Evolutionary conservation across 1,284 basidiomycete genomes (phyloP).

Genomic region (Moesziomyces sp.): DNA sequence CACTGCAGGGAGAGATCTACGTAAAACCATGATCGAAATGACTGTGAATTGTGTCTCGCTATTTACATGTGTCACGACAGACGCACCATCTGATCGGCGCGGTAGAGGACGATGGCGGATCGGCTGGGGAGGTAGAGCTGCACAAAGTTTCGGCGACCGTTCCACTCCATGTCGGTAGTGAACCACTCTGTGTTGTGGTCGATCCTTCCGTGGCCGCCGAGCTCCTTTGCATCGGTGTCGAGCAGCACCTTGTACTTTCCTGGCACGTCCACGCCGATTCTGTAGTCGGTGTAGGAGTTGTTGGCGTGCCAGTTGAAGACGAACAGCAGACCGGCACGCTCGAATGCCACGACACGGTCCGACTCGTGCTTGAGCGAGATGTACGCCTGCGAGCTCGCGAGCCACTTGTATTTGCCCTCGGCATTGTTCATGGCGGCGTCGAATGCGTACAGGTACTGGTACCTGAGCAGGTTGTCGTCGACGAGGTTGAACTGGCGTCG

Average conservation of each 20-base stretch:
- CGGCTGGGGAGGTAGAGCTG: constrained; percentile 79
- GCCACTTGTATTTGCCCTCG: constrained; percentile 84
- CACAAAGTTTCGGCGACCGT: constrained; percentile 82
- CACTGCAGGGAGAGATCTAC: too few relatives aligned
- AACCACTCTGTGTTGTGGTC: constrained; percentile 75
- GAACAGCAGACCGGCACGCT: constrained; percentile 90
- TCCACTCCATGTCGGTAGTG: constrained; percentile 91
- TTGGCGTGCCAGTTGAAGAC: constrained; percentile 96
- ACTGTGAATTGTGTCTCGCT: too few relatives aligned
- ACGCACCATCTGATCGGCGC: neutral
- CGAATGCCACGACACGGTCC: constrained; percentile 80
- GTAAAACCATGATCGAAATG: too few relatives aligned
- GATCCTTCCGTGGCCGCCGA: constrained; percentile 89
- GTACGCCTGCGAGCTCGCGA: constrained; percentile 78
- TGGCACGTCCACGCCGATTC: constrained; percentile 84
- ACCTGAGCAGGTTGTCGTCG: constrained; percentile 85
- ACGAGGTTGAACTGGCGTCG: constrained; percentile 91
- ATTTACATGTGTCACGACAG: too few relatives aligned
- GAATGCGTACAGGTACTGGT: constrained; percentile 91
- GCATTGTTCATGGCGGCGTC: constrained; percentile 91
- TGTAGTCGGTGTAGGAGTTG: constrained; percentile 89
- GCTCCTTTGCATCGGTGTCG: constrained; percentile 79
- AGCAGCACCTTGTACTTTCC: constrained; percentile 88
- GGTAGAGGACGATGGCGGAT: constrained; percentile 76
- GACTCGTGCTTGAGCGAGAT: constrained; percentile 81